A percentile compares a stretch with the other conserved stretches of the same genome.
Conservation (phyloP, 2,329 filamentous ascomycete species). For the Zymoseptoria ardabiliae region DNA sequence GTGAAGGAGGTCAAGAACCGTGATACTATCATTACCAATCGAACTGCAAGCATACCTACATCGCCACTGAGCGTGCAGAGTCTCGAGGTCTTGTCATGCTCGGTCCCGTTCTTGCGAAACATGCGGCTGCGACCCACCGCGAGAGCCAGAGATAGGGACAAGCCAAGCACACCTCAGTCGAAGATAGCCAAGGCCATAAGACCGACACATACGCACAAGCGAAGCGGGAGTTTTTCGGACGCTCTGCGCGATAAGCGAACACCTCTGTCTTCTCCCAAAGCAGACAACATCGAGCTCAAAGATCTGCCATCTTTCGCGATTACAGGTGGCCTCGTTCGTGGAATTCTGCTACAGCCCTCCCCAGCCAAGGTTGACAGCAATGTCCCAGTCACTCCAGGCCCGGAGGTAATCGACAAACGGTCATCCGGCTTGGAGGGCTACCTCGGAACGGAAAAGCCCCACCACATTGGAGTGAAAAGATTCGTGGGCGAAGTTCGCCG, state of each 20-base stretch:
- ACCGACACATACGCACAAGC: constrained; percentile 57
- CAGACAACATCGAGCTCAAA: constrained; percentile 31
- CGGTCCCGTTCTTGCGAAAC: constrained; percentile 41
- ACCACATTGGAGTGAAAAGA: constrained; percentile 69
- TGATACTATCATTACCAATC: constrained; percentile 11
- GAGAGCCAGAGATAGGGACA: constrained; percentile 9
- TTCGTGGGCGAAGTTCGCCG: constrained; percentile 80
- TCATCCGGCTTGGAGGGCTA: constrained; percentile 9
- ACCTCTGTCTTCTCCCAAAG: constrained; percentile 43
- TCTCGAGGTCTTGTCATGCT: constrained; percentile 53
- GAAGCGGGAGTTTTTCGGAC: constrained; percentile 81
- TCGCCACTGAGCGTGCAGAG: constrained; percentile 45
- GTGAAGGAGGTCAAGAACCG: not conserved
- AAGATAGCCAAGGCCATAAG: constrained; percentile 7
- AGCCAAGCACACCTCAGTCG: not conserved
- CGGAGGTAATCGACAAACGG: constrained; percentile 11
- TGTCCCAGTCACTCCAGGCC: constrained; percentile 42
- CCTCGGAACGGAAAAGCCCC: constrained; percentile 20
- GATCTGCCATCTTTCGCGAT: constrained; percentile 56
- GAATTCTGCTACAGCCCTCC: constrained; percentile 73
- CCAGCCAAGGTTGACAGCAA: constrained; percentile 66
- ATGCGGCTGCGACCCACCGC: constrained; percentile 15
- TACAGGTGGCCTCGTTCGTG: constrained; percentile 78
- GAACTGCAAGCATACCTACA: constrained; percentile 32
- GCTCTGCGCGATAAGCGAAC: constrained; percentile 64